Conservation (phyloP, 257 asterid genomes). For the Nicotiana sylvestris region DNA sequence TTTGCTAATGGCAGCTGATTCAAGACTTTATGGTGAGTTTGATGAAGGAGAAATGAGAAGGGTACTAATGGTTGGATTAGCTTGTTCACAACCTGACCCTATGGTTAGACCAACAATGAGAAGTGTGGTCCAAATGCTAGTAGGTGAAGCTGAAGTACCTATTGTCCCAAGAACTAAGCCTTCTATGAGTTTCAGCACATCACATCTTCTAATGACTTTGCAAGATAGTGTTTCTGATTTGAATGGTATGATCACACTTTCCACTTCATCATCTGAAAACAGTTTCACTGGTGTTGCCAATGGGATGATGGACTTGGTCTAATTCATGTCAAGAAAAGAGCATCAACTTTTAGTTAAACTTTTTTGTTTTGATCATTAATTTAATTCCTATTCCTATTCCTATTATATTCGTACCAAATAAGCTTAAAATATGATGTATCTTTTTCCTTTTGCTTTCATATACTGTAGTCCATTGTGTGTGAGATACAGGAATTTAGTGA, state of each 20-base stretch:
- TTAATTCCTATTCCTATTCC: neutral
- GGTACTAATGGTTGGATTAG: conserved; percentile 59
- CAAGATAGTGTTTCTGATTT: conserved; percentile 76
- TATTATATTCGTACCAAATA: conserved; percentile 20
- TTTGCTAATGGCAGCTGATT: conserved; percentile 49
- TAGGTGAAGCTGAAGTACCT: conserved; percentile 67
- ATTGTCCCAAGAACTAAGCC: conserved; percentile 65
- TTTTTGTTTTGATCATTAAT: conserved; percentile 24
- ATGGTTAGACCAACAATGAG: conserved; percentile 73
- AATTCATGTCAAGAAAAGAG: conserved; percentile 5
- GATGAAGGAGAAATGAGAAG: conserved; percentile 57
- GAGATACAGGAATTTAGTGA: neutral
- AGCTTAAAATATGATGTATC: neutral
- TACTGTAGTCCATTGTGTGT: neutral
- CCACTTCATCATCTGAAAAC: conserved; percentile 60
- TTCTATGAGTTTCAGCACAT: conserved; percentile 58
- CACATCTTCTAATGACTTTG: conserved; percentile 55
- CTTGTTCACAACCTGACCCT: conserved; percentile 79
- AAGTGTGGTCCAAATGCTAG: conserved; percentile 68
- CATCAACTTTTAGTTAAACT: neutral
- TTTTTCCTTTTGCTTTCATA: neutral
- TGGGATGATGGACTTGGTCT: conserved; percentile 34
- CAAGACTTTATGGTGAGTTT: conserved; percentile 47
- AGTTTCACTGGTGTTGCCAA: conserved; percentile 40
- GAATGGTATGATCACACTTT: conserved; percentile 58